These are phyloP conservation scores for Pseudonitzschia multiseries DNA, from an alignment of 108 stramenopile genomes.

Conservation along the genomic window DNA sequence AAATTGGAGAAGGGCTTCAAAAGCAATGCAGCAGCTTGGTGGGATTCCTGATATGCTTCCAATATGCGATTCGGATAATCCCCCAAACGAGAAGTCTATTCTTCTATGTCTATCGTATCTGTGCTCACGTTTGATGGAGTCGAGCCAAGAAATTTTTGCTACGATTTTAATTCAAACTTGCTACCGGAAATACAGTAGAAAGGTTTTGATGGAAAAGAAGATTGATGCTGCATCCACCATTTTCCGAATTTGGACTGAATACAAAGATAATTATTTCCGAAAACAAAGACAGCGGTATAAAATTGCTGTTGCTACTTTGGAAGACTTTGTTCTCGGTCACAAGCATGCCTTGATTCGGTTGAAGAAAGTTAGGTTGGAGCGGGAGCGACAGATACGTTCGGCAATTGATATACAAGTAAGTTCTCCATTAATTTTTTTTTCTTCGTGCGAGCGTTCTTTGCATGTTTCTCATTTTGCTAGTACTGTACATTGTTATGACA, in stretches of 20 bases:
- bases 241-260: slow-evolving; percentile 34
- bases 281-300: slow-evolving; percentile 35
- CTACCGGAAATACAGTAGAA: slow-evolving; percentile 37
- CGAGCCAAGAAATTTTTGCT: slow-evolving; percentile 75
- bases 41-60: slow-evolving; percentile 87
- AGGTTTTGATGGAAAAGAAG: slow-evolving; percentile 30
- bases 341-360: slow-evolving; percentile 22
- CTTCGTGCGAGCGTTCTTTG: not conserved
- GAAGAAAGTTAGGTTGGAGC: slow-evolving; percentile 20
- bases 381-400: slow-evolving; percentile 18
- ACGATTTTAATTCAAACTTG: slow-evolving; percentile 55
- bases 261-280: slow-evolving; percentile 45
- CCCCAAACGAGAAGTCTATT: slow-evolving; percentile 81
- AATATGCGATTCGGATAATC: slow-evolving; percentile 54
- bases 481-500: too few relatives aligned
- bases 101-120: slow-evolving; percentile 80
- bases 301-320: slow-evolving; percentile 50
- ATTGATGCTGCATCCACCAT: slow-evolving; percentile 42
- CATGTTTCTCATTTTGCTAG: not conserved
- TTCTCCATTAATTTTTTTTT: not conserved
- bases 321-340: slow-evolving; percentile 36
- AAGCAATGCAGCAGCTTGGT: slow-evolving; percentile 68
- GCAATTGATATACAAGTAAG: slow-evolving; percentile 47
- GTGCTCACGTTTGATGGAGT: slow-evolving; percentile 86
- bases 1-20: slow-evolving; percentile 62